Percentiles rank a stretch among this genome's conserved stretches.
Conservation (phyloP, 2,329 filamentous ascomycete species). For the Hypoxylon sp. region DNA sequence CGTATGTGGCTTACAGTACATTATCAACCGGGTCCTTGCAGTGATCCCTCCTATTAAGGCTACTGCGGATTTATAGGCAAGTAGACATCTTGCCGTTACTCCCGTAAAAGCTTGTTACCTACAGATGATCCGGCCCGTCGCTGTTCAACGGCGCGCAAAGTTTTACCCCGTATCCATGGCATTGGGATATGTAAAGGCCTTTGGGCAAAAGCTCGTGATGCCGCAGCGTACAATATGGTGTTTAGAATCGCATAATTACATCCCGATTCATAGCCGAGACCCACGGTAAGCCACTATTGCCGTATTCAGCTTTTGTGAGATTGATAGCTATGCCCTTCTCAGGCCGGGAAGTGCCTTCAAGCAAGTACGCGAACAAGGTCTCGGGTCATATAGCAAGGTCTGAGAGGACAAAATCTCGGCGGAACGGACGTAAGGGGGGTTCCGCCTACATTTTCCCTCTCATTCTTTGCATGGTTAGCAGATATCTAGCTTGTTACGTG, state of each 20-base stretch:
- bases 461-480: conserved; percentile 29
- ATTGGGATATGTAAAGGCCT: conserved; percentile 35
- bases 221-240: conserved; percentile 37
- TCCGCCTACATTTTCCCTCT: conserved; percentile 27
- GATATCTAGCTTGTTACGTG: conserved; percentile 26
- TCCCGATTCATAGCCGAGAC: conserved; percentile 43
- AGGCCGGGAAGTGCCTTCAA: conserved; percentile 9
- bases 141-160: conserved; percentile 43
- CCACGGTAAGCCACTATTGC: conserved; percentile 40
- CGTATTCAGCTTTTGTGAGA: conserved; percentile 37
- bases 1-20: conserved; percentile 37
- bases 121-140: conserved; percentile 24
- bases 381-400: conserved; percentile 34
- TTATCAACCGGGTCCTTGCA: conserved; percentile 44
- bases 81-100: conserved; percentile 19
- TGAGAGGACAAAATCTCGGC: conserved; percentile 32
- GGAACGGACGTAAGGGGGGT: conserved; percentile 40
- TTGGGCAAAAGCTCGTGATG: conserved; percentile 41
- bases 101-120: conserved; percentile 21
- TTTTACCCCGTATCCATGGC: conserved; percentile 42
- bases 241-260: conserved; percentile 35
- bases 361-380: conserved; percentile 39
- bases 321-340: conserved; percentile 25
- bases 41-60: conserved; percentile 17
- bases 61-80: conserved; percentile 21